These are phyloP conservation scores for Diaporthe caulivora DNA, from an alignment of 2,329 filamentous ascomycete genomes.

Conservation along the genomic window DNA sequence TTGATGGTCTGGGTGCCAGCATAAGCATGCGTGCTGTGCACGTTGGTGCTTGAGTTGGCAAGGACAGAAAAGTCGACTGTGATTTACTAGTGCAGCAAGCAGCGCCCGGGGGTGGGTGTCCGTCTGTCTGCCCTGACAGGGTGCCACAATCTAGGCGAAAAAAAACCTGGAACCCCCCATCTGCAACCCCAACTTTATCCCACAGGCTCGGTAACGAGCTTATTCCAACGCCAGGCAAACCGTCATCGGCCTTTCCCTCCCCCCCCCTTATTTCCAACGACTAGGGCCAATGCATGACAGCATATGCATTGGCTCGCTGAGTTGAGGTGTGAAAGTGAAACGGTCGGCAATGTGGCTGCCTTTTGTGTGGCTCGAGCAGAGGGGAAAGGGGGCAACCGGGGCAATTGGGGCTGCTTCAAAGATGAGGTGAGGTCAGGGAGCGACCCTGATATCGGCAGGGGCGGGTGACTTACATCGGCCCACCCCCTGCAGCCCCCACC, in stretches of 20 bases:
- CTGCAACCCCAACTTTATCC: constrained; percentile 29
- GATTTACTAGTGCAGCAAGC: background rate
- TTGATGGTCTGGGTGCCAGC: background rate
- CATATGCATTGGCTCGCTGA: background rate
- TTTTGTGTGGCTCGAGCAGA: background rate
- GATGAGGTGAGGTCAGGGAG: constrained; percentile 31
- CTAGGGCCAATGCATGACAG: background rate
- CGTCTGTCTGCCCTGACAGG: background rate
- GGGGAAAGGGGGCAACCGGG: background rate
- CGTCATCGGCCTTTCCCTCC: background rate
- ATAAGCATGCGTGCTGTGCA: background rate
- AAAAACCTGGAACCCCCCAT: constrained; percentile 24
- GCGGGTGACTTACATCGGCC: constrained; percentile 32
- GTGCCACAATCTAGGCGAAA: constrained; percentile 14
- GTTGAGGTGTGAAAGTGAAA: background rate
- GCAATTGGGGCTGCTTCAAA: constrained; percentile 1
- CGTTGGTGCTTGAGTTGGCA: background rate
- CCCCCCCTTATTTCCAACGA: background rate
- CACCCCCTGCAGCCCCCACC: constrained; percentile 31
- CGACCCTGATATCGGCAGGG: constrained; percentile 43
- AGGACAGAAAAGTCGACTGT: background rate
- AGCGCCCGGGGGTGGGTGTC: background rate
- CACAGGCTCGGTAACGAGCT: constrained; percentile 29
- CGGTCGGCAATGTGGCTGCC: background rate
- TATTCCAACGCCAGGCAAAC: constrained; percentile 28